phyloP scores from a whole-genome alignment of 2,329 filamentous ascomycete genomes.

The Botrytis pseudocinerea region DNA sequence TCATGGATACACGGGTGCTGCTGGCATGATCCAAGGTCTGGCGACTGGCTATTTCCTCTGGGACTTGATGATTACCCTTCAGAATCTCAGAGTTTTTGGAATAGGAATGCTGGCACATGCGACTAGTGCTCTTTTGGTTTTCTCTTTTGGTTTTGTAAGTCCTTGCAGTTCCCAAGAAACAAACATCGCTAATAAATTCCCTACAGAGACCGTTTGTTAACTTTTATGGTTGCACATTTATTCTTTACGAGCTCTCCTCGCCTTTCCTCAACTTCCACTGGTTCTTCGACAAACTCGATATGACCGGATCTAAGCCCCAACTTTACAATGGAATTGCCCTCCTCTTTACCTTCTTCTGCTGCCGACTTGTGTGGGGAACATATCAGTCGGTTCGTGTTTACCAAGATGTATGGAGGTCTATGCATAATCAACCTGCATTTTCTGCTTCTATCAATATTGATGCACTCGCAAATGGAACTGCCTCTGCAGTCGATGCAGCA shows the following conservation, averaged over 20 bases:
- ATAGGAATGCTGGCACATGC: slow-evolving; percentile 68
- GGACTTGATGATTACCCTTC: slow-evolving; percentile 71
- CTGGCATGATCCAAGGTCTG: slow-evolving; percentile 72
- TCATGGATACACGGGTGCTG: slow-evolving; percentile 74
- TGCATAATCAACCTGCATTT: slow-evolving; percentile 48
- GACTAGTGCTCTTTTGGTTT: slow-evolving; percentile 70
- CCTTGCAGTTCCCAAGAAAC: background rate
- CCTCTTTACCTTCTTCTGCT: slow-evolving; percentile 72
- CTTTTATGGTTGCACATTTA: slow-evolving; percentile 78
- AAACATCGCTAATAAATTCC: background rate
- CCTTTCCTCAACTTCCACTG: slow-evolving; percentile 88
- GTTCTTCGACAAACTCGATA: slow-evolving; percentile 84
- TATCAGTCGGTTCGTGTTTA: slow-evolving; percentile 71
- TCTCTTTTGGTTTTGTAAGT: slow-evolving; percentile 77
- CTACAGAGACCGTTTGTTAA: slow-evolving; percentile 77
- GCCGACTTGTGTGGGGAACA: slow-evolving; percentile 75
- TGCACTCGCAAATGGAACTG: slow-evolving; percentile 39
- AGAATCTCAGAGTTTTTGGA: slow-evolving; percentile 67
- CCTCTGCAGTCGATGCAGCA: slow-evolving; percentile 42
- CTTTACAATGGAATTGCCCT: slow-evolving; percentile 76
- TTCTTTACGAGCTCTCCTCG: slow-evolving; percentile 83
- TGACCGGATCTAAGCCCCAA: slow-evolving; percentile 73
- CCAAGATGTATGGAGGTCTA: slow-evolving; percentile 64
- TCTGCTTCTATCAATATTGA: slow-evolving; percentile 41
- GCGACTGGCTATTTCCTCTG: slow-evolving; percentile 82